Percentiles rank a stretch among this genome's conserved stretches.
Conservation (phyloP, 129 eudicot genomes). For the Mikania micrantha region DNA sequence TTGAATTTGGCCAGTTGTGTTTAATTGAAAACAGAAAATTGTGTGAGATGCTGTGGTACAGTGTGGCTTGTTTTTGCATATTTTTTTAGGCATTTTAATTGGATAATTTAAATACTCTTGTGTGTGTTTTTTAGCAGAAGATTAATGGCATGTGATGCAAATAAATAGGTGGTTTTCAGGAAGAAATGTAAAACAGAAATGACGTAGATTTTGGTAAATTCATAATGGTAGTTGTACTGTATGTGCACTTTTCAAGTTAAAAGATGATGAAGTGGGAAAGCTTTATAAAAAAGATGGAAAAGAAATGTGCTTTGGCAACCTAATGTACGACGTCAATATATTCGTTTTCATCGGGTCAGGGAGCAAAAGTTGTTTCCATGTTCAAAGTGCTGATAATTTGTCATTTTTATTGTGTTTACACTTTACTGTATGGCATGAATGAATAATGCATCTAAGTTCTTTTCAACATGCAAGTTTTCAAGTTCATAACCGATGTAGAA, state of each 20-base stretch:
- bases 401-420: neutral
- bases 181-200: neutral
- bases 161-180: neutral
- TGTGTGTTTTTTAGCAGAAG: neutral
- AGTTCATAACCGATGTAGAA: neutral
- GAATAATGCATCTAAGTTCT: neutral
- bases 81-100: neutral
- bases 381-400: neutral
- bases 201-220: neutral
- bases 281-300: neutral
- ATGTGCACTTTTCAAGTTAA: neutral
- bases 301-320: neutral
- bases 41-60: neutral
- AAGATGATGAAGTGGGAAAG: neutral
- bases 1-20: neutral
- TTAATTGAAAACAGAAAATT: neutral
- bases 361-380: neutral
- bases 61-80: neutral
- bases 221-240: neutral
- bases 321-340: neutral
- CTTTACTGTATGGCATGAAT: neutral
- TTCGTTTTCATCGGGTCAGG: neutral
- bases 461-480: neutral
- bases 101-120: neutral
- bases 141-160: constrained; percentile 1